phyloP scores from a whole-genome alignment of 1,284 basidiomycete species.

The Tilletia indica region DNA sequence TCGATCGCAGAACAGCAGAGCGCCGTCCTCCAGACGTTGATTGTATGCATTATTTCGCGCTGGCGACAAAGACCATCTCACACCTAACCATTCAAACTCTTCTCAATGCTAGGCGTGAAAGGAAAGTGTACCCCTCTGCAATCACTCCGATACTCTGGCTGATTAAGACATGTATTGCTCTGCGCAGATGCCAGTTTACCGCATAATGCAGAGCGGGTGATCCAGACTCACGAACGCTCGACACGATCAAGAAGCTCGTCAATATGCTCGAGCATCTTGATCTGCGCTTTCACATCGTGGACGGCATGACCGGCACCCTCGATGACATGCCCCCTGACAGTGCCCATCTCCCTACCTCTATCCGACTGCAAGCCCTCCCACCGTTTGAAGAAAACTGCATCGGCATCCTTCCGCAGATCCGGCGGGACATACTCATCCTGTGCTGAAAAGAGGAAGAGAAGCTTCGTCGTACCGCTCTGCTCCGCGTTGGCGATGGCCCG shows the following conservation, averaged over 20 bases:
- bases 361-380: constrained; percentile 4
- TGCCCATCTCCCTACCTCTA: background rate
- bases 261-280: background rate
- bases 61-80: no score
- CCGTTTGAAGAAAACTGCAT: background rate
- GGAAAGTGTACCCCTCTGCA: no score
- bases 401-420: background rate
- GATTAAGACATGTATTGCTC: no score
- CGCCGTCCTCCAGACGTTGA: no score
- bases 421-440: background rate
- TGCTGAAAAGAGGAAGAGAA: constrained; percentile 10
- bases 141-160: no score
- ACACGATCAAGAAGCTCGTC: background rate
- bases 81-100: no score
- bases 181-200: no score
- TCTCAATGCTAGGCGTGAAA: no score
- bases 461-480: background rate
- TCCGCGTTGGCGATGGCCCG: constrained; percentile 10
- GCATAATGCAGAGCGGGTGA: no score
- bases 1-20: no score
- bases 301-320: background rate
- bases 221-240: background rate
- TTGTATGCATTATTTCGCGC: no score
- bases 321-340: background rate
- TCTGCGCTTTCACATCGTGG: background rate